Evolutionary conservation across 2,329 filamentous ascomycete genomes (phyloP).

Genomic region (Passalora sequoiae): DNA sequence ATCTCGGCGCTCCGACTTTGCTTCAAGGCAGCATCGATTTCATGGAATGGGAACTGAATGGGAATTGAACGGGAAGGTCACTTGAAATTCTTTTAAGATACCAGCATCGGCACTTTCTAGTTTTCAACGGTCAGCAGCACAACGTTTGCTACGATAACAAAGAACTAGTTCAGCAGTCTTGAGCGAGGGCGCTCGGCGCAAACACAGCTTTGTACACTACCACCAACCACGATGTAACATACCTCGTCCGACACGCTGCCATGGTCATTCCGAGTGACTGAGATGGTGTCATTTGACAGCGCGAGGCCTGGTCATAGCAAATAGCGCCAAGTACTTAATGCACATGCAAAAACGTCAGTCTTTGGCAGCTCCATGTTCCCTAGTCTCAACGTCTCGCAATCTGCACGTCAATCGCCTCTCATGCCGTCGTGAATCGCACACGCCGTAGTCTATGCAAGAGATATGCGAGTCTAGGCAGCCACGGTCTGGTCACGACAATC

Average conservation of each 20-base stretch:
- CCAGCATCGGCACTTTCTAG: slow-evolving; percentile 25
- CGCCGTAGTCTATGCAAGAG: neutral
- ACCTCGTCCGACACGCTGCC: slow-evolving; percentile 2
- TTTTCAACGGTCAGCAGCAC: slow-evolving; percentile 15
- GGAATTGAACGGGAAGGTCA: slow-evolving; percentile 3
- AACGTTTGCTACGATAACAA: slow-evolving; percentile 10
- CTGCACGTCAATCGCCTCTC: neutral
- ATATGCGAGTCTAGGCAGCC: neutral
- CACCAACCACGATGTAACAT: slow-evolving; percentile 16
- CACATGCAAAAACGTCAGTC: neutral
- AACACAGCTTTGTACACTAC: slow-evolving; percentile 18
- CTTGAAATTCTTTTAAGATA: slow-evolving; percentile 20
- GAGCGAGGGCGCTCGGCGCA: slow-evolving; percentile 18
- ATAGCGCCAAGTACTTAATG: neutral
- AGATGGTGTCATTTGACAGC: neutral
- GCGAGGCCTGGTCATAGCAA: neutral
- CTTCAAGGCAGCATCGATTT: no score
- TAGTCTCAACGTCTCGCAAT: neutral
- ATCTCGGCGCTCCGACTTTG: slow-evolving; percentile 6
- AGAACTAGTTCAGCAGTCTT: slow-evolving; percentile 5
- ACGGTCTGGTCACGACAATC: neutral
- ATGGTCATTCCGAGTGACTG: neutral
- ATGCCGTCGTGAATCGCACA: no score
- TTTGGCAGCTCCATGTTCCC: neutral
- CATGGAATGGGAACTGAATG: no score